Base-by-base conservation (phyloP, 331 rosid genomes). In the Spiraea crenata region DNA sequence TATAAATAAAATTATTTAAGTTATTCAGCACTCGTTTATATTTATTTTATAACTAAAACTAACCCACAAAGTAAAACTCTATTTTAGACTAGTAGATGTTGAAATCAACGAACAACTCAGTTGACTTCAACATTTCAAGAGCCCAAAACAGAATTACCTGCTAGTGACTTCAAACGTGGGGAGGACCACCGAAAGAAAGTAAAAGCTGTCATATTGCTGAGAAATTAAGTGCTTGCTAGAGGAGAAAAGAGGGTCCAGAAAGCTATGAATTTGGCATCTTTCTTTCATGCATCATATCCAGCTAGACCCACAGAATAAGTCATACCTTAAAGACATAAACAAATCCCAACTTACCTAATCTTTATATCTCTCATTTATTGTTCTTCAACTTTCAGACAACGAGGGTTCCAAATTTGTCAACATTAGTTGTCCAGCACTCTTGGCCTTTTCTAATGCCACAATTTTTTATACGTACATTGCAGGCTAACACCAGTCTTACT, bases 281-380 rank as follows among this genome's bases (percentile, higher is more conserved):
- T 19, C 60, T n/a, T 63, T 68, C 62, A 68, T 35, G 51, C 75
- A 17, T 74, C 66, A 83, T 64, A 75, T 71, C 76, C 85, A 72
- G 76, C 80, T 47, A 72, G 83, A 66, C 83, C 82, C 86, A 77
- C 83, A 25, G 58, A 55, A 57, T 72, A 64, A 76, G 57, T 69
- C 50, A 48, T 25, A 58, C 38, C 51, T 20, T 11, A 48, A 37
- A 55, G 9, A 62, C 7, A 25, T 72, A 41, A 48, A 72, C 44
- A 50, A 35, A 25, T 61, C 60, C 19, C 40, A 5, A 54, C 48
- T 40, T 62, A 71, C 79, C 72, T 48, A 57, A 71, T 69, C 19
- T 42, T 13, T 12, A 19, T 51, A 51, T 49, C 50, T 9, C 11
- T 40, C 20, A 14, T 13, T 65, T 65, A 11, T 37, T 70, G 42